Evolutionary conservation across 1,284 basidiomycete genomes (phyloP).

Genomic region (Microbotryum saponariae): DNA sequence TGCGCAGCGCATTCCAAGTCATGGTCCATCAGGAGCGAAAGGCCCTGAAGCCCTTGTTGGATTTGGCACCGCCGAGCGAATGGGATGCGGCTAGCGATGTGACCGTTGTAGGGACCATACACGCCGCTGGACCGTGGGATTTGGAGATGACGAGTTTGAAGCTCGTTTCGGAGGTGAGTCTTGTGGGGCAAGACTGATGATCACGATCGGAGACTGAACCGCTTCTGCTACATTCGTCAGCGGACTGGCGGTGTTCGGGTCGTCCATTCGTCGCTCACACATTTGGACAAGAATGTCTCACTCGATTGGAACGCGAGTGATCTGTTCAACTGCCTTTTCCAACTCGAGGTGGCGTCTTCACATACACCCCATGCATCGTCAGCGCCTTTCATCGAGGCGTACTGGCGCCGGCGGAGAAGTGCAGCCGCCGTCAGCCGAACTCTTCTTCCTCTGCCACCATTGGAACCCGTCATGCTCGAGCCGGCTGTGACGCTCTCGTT

Average conservation of each 20-base stretch:
- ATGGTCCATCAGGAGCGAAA: constrained; percentile 47
- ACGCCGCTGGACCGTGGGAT: constrained; percentile 43
- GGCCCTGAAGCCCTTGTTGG: constrained; percentile 47
- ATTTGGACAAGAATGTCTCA: neutral
- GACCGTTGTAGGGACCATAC: constrained; percentile 49
- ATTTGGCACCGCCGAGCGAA: constrained; percentile 53
- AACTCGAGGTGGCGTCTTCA: constrained; percentile 41
- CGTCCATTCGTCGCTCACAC: constrained; percentile 8
- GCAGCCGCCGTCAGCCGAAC: constrained; percentile 43
- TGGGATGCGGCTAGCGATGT: constrained; percentile 54
- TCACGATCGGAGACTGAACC: neutral
- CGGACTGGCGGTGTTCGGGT: neutral
- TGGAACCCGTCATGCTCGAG: constrained; percentile 52
- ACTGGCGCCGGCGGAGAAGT: constrained; percentile 55
- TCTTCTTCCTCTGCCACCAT: constrained; percentile 51
- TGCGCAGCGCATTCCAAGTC: constrained; percentile 50
- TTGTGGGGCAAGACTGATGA: constrained; percentile 32
- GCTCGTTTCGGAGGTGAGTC: constrained; percentile 47
- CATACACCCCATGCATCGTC: constrained; percentile 47
- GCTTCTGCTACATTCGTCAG: neutral
- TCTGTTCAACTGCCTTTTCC: constrained; percentile 53
- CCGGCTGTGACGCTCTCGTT: constrained; percentile 50
- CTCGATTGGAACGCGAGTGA: constrained; percentile 59
- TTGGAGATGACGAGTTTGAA: constrained; percentile 42
- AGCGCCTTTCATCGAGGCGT: constrained; percentile 52